Conservation (phyloP, 1,139 yeast genomes). For the Debaryomyces singareniensis region DNA sequence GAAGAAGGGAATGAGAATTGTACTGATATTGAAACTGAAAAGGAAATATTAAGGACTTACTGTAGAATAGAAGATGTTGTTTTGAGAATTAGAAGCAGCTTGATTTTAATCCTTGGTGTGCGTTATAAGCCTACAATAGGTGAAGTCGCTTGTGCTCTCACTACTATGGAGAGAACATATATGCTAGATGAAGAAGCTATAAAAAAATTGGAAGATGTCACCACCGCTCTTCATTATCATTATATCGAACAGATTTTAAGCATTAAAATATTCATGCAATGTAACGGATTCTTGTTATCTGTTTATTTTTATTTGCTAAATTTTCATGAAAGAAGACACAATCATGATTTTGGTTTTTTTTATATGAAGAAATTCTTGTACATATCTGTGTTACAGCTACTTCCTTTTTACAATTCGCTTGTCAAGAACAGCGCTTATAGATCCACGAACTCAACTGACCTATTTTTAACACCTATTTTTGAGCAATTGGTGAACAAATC, state of each 20-base stretch:
- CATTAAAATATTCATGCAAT: constrained; percentile 17
- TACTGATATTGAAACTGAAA: constrained; percentile 20
- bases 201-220: constrained; percentile 1
- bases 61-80: constrained; percentile 12
- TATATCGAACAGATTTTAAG: constrained; percentile 10
- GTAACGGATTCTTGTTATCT: constrained; percentile 16
- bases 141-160: constrained; percentile 13
- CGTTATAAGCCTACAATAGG: constrained; percentile 13
- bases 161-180: constrained; percentile 13
- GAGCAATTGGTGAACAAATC: constrained; percentile 27
- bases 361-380: constrained; percentile 24
- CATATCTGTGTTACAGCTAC: constrained; percentile 19
- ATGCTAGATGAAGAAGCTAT: constrained; percentile 9
- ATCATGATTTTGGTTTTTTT: constrained; percentile 18
- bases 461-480: constrained; percentile 30
- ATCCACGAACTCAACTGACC: constrained; percentile 21
- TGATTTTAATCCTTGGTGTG: constrained; percentile 14
- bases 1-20: constrained; percentile 27
- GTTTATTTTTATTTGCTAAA: constrained; percentile 30
- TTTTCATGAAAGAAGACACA: constrained; percentile 25
- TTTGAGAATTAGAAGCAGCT: constrained; percentile 13
- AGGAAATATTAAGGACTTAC: constrained; percentile 10
- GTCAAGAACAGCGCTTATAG: constrained; percentile 15
- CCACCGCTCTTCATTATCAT: not conserved
- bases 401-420: constrained; percentile 26